Conservation (phyloP, 2,329 filamentous ascomycete species). For the Ophiostoma piceae region DNA sequence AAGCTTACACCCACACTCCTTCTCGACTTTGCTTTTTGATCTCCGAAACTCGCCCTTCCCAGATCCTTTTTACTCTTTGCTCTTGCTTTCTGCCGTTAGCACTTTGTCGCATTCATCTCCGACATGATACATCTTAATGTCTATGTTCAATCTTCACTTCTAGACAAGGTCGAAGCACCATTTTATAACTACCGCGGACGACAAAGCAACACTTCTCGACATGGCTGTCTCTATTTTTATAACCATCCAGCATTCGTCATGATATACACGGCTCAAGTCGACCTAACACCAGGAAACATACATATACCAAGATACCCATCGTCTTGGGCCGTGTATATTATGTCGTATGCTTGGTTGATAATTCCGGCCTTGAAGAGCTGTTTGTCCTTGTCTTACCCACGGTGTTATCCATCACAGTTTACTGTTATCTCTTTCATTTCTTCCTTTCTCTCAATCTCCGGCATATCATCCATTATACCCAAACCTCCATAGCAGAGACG, state of each 20-base stretch:
- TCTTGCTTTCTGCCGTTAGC: not conserved
- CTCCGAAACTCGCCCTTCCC: not conserved
- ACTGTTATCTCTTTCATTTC: not conserved
- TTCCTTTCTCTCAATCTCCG: constrained; percentile 11
- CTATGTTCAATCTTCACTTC: constrained; percentile 12
- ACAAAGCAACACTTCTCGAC: not conserved
- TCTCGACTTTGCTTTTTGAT: constrained; percentile 15
- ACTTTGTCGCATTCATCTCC: not conserved
- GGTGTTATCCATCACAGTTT: not conserved
- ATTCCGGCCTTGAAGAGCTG: not conserved
- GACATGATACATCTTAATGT: constrained; percentile 22
- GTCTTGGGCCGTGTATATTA: not conserved
- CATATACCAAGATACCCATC: not conserved
- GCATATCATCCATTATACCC: constrained; percentile 18
- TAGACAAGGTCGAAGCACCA: not conserved
- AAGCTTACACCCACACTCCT: constrained; percentile 11
- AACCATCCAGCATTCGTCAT: not conserved
- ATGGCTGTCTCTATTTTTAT: not conserved
- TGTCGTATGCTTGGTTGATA: not conserved
- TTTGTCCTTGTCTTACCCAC: not conserved
- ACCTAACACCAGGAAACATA: not conserved
- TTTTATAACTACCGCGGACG: not conserved
- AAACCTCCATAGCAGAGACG: constrained; percentile 18
- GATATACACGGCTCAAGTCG: not conserved
- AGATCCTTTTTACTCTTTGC: constrained; percentile 5